These are phyloP conservation scores for Xylaria scruposa DNA, from an alignment of 495 filamentous ascomycete species.

Conservation along the genomic window DNA sequence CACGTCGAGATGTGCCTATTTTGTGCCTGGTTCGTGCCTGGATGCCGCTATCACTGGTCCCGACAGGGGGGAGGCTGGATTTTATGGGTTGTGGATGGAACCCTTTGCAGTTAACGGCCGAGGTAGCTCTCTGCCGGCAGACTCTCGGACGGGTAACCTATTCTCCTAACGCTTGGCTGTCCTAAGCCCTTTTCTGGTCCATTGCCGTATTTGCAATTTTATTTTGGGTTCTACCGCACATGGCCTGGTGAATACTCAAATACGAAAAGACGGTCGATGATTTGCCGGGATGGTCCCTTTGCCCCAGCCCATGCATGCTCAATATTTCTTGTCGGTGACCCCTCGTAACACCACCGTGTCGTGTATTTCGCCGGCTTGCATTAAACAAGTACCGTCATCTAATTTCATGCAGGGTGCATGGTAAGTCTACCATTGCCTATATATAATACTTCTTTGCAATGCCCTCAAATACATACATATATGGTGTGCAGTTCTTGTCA, in stretches of 20 bases:
- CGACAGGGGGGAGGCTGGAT: constrained; percentile 15
- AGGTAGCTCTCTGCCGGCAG: background rate
- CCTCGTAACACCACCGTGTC: constrained; percentile 15
- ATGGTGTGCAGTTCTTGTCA: background rate
- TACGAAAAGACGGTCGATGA: constrained; percentile 19
- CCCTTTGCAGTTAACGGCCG: background rate
- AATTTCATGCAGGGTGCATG: constrained; percentile 21
- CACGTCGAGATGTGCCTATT: constrained; percentile 4
- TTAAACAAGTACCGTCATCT: constrained; percentile 9
- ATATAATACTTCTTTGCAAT: constrained; percentile 10
- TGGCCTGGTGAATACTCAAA: constrained; percentile 20
- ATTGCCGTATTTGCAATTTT: constrained; percentile 28
- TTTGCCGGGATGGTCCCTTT: constrained; percentile 25
- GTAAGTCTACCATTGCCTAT: constrained; percentile 3
- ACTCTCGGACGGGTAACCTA: background rate
- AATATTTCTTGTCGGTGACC: background rate
- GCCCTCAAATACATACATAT: background rate
- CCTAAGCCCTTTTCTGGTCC: background rate
- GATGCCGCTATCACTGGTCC: constrained; percentile 3
- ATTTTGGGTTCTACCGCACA: constrained; percentile 9
- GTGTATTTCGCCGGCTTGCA: constrained; percentile 8
- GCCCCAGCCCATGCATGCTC: constrained; percentile 3
- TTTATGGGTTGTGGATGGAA: background rate
- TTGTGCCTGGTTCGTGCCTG: constrained; percentile 22
- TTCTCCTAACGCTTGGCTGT: constrained; percentile 3